phyloP scores from a whole-genome alignment of 768 basidiomycete species.

The Amanita molliuscula region DNA sequence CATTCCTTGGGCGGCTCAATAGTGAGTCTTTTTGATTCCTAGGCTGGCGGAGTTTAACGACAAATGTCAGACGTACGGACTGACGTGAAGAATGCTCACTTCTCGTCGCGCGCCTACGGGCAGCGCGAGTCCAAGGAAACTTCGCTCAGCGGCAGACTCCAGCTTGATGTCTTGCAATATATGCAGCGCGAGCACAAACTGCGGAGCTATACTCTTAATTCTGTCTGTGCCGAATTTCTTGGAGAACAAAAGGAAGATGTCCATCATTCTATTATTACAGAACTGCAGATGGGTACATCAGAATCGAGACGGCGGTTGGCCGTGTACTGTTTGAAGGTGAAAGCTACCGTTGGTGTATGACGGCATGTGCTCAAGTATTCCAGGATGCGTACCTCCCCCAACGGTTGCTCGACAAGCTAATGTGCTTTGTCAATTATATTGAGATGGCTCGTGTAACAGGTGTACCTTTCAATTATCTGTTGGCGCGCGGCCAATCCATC shows the following conservation, averaged over 20 bases:
- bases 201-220: slow-evolving; percentile 93
- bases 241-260: slow-evolving; percentile 99
- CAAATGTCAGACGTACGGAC: slow-evolving; percentile 51
- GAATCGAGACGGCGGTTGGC: slow-evolving; percentile 89
- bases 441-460: slow-evolving; percentile 99
- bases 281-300: slow-evolving; percentile 91
- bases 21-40: slow-evolving; percentile 30
- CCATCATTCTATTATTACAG: slow-evolving; percentile 96
- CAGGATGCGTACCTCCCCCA: slow-evolving; percentile 99
- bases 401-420: slow-evolving; percentile 90
- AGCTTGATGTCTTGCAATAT: slow-evolving; percentile 91
- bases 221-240: slow-evolving; percentile 94
- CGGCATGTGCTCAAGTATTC: not conserved
- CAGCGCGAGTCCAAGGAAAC: slow-evolving; percentile 96
- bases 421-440: slow-evolving; percentile 98
- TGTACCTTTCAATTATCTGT: slow-evolving; percentile 95
- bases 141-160: slow-evolving; percentile 80
- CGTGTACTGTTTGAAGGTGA: slow-evolving; percentile 94
- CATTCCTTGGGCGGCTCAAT: slow-evolving; percentile 64
- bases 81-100: slow-evolving; percentile 87
- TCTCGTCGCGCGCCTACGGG: slow-evolving; percentile 96
- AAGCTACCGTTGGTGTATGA: slow-evolving; percentile 2
- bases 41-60: slow-evolving; percentile 1
- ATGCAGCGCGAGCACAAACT: slow-evolving; percentile 99
- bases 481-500: slow-evolving; percentile 94